Percentiles rank a stretch among this genome's conserved stretches.
phyloP scores from a whole-genome alignment of 2,329 filamentous ascomycete species.

The Colletotrichum cordylinicola region DNA sequence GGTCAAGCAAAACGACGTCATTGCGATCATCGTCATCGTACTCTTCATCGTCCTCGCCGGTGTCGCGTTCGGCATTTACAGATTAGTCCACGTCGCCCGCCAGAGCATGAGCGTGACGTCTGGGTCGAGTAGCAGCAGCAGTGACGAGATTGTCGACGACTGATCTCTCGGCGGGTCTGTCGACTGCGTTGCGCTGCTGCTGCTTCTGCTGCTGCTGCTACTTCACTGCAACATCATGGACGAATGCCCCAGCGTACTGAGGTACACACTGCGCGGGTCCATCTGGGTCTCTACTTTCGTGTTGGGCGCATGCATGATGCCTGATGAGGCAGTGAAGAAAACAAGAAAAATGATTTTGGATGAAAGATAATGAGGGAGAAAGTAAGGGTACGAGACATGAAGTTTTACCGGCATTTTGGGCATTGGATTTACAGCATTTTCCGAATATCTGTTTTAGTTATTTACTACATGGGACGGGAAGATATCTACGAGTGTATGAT shows the following conservation, averaged over 20 bases:
- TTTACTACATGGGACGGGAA: not conserved
- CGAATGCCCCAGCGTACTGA: not conserved
- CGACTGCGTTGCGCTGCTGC: not conserved
- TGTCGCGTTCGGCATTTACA: constrained; percentile 69
- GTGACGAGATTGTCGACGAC: constrained; percentile 29
- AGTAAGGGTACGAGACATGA: constrained; percentile 10
- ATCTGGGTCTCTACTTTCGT: not conserved
- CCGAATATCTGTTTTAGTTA: not conserved
- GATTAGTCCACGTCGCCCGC: constrained; percentile 60
- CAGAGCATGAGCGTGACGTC: constrained; percentile 45
- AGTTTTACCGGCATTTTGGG: not conserved
- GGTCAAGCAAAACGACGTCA: constrained; percentile 70
- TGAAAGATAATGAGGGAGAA: constrained; percentile 11
- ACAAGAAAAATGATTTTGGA: not conserved
- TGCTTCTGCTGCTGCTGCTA: not conserved
- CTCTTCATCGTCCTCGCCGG: constrained; percentile 67
- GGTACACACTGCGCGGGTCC: not conserved
- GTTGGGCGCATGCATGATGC: not conserved
- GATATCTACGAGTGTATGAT: constrained; percentile 18
- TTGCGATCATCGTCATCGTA: constrained; percentile 72
- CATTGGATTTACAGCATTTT: not conserved
- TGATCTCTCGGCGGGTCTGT: not conserved
- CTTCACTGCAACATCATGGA: not conserved
- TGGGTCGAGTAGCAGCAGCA: constrained; percentile 32
- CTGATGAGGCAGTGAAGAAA: not conserved